Conservation (phyloP, 208 protist species). For the Leishmania gerbilli region DNA sequence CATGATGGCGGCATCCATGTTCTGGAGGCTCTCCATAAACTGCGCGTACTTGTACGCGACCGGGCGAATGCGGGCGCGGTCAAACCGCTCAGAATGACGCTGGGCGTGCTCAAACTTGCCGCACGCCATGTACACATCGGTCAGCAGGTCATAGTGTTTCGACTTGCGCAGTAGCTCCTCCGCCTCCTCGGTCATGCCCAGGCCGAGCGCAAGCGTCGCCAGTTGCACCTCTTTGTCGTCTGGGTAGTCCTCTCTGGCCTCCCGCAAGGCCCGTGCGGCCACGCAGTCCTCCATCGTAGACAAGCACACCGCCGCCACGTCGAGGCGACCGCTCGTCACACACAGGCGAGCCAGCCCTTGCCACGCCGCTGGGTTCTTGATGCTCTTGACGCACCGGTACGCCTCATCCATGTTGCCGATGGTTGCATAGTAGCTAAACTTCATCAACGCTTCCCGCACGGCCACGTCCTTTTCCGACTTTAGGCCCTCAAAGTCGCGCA, state of each 20-base stretch:
- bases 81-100: constrained; percentile 84
- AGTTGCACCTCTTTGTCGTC: constrained; percentile 90
- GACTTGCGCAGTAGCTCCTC: constrained; percentile 79
- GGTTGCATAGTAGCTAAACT: constrained; percentile 96
- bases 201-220: constrained; percentile 94
- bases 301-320: constrained; percentile 95
- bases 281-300: constrained; percentile 94
- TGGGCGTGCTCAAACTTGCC: constrained; percentile 95
- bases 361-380: constrained; percentile 94
- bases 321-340: constrained; percentile 92
- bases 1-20: constrained; percentile 90
- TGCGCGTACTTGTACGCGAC: constrained; percentile 95
- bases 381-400: constrained; percentile 95
- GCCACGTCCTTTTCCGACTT: constrained; percentile 86
- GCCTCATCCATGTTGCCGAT: constrained; percentile 98
- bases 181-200: constrained; percentile 94
- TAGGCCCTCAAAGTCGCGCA: constrained; percentile 94
- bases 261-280: constrained; percentile 86
- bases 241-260: constrained; percentile 83
- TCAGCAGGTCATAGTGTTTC: constrained; percentile 94
- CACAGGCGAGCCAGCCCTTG: constrained; percentile 96
- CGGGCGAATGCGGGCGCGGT: constrained; percentile 92
- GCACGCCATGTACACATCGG: constrained; percentile 91
- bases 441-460: constrained; percentile 93
- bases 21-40: constrained; percentile 94